A percentile compares a stretch with the other conserved stretches of the same genome.
phyloP scores from a whole-genome alignment of 2,329 filamentous ascomycete genomes.

The Penicillium sp. region DNA sequence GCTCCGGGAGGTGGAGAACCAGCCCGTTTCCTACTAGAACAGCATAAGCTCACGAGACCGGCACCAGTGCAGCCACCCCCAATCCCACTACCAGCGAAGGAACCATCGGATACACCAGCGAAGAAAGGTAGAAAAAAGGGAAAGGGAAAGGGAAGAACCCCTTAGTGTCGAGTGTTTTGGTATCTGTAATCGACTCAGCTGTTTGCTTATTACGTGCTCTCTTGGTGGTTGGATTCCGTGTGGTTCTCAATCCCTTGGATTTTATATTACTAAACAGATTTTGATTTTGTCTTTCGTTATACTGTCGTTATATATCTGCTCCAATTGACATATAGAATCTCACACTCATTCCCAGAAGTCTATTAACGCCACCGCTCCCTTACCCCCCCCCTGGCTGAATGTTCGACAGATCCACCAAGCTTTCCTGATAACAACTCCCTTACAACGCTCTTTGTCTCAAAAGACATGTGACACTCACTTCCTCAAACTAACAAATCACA shows the following conservation, averaged over 20 bases:
- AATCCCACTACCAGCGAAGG: not conserved
- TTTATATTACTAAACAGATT: not conserved
- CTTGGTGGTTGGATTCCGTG: not conserved
- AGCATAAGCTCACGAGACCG: no score
- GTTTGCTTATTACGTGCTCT: not conserved
- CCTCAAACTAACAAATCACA: conserved; percentile 14
- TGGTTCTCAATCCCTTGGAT: not conserved
- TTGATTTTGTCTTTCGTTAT: not conserved
- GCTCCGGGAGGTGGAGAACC: not conserved
- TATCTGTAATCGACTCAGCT: not conserved
- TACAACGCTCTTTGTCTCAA: not conserved
- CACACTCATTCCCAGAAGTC: not conserved
- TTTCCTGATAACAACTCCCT: not conserved
- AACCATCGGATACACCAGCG: not conserved
- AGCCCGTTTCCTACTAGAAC: not conserved
- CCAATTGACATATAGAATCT: not conserved
- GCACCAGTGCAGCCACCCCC: not conserved
- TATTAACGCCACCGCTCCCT: not conserved
- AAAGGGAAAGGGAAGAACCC: not conserved
- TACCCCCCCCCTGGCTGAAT: not conserved
- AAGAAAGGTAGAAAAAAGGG: not conserved
- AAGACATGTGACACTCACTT: not conserved
- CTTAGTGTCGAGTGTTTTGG: not conserved
- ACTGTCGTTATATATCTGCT: not conserved
- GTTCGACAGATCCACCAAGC: not conserved